Evolutionary conservation across 2,329 filamentous ascomycete species (phyloP), one percentile per base, ranked within the genome.

Genomic region (Taxawa tesnikishii): DNA sequence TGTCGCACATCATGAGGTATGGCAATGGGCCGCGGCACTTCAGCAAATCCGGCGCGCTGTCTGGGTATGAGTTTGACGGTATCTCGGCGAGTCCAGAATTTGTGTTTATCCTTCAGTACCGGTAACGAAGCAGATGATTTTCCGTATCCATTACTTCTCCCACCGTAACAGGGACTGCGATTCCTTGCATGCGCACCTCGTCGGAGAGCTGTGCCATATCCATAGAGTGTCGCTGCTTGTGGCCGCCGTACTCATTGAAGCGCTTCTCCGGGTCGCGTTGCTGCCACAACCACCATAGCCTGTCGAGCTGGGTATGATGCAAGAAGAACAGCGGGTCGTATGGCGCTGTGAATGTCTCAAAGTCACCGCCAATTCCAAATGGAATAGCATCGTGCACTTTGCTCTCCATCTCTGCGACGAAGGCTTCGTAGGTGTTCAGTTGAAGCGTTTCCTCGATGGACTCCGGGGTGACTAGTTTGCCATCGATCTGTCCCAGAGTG

Each of bases 311-410:
- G 11, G 36, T 28, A 14, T 41, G 38, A 17, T 41, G 38, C 19
- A 38, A 27, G 10, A 32, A 33, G 30, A 41, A 41, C 10, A 41
- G 31, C 6, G 36, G 38, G 29, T 41, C 38, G 36, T 28, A 9
- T 16, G 47, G 43, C 13, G 43, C 42, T 6, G 42, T 45, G 26
- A 42, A 39, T 7, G 45, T 38, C 23, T 39, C 32, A 23, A 46
- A 42, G 26, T 48, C 42, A 8, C 44, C 46, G 8, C 32, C 38
- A n/a, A 50, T 41, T 16, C 37, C 37, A 8, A 39, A 40, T 4
- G 40, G 46, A 11, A 49, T 45, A 11, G 40, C 38, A 31, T 41
- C 38, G 25, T 46, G 44, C 11, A 45, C 32, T 10, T 40, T 31
- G 14, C 36, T 36, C 28, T 48, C 46, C 27, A 48, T 34, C 3